Base-by-base conservation (phyloP, 2,329 filamentous ascomycete genomes). In the Cadophora luteo-olivacea region DNA sequence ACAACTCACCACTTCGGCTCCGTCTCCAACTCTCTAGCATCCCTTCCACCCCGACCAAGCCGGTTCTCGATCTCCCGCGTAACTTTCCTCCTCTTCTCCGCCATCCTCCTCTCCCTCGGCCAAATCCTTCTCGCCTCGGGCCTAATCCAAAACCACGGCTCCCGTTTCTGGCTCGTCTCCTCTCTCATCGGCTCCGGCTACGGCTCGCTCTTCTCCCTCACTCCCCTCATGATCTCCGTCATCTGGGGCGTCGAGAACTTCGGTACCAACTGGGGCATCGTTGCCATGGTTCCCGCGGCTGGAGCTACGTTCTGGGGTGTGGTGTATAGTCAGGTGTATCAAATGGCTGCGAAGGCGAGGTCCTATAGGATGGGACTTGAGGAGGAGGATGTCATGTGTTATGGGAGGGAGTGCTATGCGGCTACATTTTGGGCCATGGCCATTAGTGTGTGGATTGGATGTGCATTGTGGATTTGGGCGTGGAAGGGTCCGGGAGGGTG, bases 201-300 rank as follows among this genome's bases (percentile, higher is more conserved):
- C 77, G 96, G 96, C 55, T 94, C 94, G 38, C 88, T 94, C 25
- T 99, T 98, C 82, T 92, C 89, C 60, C 86, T 98, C 6, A 92
- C 92, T 0, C 96, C 96, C 1, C 94, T 98, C 72, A 92, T 98
- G 67, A 91, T 97, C 74, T 93, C 91, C n/a, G 94, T 97, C 11
- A 95, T 99, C 57, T 99, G 96, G 96, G 96, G 96, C 32, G 94
- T 97, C 0, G 94, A 98, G 82, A 99, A 98, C 79, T 98, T 99
- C 78, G 96, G 93, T 68, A 99, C 96, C 0, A 98, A 99, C 76
- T 99, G 95, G 89, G 96, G 96, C 11, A 94, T 98, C 70, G 89
- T 98, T 8, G 94, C 94, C 52, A 96, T 97, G 84, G 90, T 95
- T 67, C 96, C 96, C 2, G 96, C 96, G 0, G 81, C 92, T 0